Evolutionary conservation across 2,329 filamentous ascomycete species (phyloP).

Genomic region (Cryphonectria naterciae): DNA sequence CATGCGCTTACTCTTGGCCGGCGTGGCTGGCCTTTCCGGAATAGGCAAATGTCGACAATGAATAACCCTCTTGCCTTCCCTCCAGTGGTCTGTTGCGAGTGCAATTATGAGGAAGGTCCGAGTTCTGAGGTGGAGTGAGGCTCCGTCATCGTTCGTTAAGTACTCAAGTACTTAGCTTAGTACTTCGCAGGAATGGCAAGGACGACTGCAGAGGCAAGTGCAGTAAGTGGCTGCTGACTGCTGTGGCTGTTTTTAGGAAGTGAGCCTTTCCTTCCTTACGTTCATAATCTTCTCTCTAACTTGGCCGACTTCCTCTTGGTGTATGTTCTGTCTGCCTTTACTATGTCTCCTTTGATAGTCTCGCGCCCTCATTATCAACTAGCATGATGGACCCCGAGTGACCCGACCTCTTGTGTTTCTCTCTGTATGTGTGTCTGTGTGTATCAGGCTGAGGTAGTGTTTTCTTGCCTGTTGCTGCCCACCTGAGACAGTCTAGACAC

Average conservation of each 20-base stretch:
- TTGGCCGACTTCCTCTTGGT: neutral
- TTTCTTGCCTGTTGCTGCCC: neutral
- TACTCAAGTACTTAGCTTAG: too few species aligned
- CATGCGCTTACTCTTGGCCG: neutral
- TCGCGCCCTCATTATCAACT: neutral
- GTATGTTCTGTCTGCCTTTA: neutral
- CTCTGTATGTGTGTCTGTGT: neutral
- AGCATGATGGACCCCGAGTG: neutral
- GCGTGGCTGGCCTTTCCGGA: neutral
- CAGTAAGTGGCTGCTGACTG: neutral
- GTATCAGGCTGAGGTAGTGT: neutral
- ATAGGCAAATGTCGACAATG: neutral
- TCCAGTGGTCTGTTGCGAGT: neutral
- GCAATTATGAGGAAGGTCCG: neutral
- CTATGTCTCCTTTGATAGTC: neutral
- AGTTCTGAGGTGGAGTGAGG: neutral
- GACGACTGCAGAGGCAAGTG: neutral
- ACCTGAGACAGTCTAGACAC: neutral
- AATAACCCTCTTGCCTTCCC: too few species aligned
- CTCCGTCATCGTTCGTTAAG: neutral
- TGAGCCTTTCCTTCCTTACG: conserved; percentile 1
- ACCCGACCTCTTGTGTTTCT: neutral
- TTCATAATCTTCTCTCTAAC: neutral
- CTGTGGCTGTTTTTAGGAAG: neutral
- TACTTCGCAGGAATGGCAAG: neutral